These are phyloP conservation scores for Citrullus mucosospermus DNA, from an alignment of 306 rosid genomes.

Conservation along the genomic window DNA sequence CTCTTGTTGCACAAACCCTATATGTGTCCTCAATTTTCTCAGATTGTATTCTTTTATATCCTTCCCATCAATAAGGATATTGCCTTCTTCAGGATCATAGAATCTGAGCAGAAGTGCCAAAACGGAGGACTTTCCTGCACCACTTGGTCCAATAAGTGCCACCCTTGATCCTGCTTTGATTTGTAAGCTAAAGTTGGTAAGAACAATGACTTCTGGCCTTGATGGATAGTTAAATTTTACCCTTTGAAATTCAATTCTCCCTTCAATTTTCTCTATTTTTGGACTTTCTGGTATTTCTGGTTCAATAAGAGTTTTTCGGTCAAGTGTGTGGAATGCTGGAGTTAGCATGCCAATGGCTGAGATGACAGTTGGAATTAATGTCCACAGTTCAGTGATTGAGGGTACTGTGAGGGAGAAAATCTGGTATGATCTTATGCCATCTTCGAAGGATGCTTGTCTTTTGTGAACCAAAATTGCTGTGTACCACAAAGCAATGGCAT, in stretches of 20 bases:
- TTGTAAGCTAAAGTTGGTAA: conserved; percentile 53
- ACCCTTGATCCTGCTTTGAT: conserved; percentile 57
- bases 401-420: conserved; percentile 92
- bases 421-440: conserved; percentile 77
- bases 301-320: conserved; percentile 54
- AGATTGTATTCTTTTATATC: conserved; percentile 53
- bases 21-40: conserved; percentile 61
- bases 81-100: conserved; percentile 57
- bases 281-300: conserved; percentile 44
- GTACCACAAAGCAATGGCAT: conserved; percentile 88
- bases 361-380: conserved; percentile 69
- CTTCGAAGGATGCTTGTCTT: conserved; percentile 42
- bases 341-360: conserved; percentile 62
- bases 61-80: conserved; percentile 51
- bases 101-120: conserved; percentile 66
- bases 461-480: conserved; percentile 50
- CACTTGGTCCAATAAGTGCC: conserved; percentile 80
- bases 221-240: conserved; percentile 54
- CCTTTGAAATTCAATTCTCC: conserved; percentile 44
- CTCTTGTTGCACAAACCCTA: conserved; percentile 86
- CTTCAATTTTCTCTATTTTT: conserved; percentile 32
- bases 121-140: conserved; percentile 76
- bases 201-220: conserved; percentile 53
- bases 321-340: conserved; percentile 74
- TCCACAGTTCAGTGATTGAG: conserved; percentile 82